Percentiles rank a stretch among this genome's conserved stretches.
These are phyloP conservation scores for Polytolypa hystricis DNA, from an alignment of 2,329 filamentous ascomycete species.

Conservation along the genomic window DNA sequence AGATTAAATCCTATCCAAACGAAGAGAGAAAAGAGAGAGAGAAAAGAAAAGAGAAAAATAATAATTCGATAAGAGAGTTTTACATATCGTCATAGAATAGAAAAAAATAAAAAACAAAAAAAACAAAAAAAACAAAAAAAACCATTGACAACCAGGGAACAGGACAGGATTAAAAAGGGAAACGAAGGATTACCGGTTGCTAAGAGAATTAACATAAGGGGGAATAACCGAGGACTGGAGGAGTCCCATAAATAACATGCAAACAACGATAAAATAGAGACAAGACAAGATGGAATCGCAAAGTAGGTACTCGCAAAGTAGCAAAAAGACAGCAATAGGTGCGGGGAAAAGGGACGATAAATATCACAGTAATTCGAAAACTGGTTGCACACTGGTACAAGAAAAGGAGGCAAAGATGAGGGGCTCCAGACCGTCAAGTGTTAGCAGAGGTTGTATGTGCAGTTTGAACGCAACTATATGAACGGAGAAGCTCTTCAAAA, in stretches of 20 bases:
- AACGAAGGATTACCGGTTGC: too few species aligned
- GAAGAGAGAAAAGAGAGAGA: neutral
- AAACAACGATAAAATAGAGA: neutral
- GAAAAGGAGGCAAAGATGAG: neutral
- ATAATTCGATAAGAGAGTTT: neutral
- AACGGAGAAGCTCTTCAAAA: too few species aligned
- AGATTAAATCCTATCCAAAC: neutral
- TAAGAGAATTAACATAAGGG: conserved; percentile 6
- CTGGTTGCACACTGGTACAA: neutral
- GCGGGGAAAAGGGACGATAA: neutral
- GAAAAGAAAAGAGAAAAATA: neutral
- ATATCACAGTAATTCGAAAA: neutral
- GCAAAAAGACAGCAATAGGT: conserved; percentile 1
- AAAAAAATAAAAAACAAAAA: conserved; percentile 5
- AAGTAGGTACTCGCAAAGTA: conserved; percentile 6
- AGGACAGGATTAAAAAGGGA: conserved; percentile 3
- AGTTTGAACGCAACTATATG: neutral
- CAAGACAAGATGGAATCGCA: neutral
- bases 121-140: conserved; percentile 1
- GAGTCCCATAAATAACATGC: neutral
- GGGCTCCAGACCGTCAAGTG: neutral
- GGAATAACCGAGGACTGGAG: neutral
- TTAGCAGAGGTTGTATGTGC: conserved; percentile 1
- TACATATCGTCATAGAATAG: neutral
- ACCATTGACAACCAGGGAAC: neutral